Evolutionary conservation across 768 basidiomycete genomes (phyloP), one percentile per base, ranked within the genome.

Genomic region (Pulveroboletus sp.): DNA sequence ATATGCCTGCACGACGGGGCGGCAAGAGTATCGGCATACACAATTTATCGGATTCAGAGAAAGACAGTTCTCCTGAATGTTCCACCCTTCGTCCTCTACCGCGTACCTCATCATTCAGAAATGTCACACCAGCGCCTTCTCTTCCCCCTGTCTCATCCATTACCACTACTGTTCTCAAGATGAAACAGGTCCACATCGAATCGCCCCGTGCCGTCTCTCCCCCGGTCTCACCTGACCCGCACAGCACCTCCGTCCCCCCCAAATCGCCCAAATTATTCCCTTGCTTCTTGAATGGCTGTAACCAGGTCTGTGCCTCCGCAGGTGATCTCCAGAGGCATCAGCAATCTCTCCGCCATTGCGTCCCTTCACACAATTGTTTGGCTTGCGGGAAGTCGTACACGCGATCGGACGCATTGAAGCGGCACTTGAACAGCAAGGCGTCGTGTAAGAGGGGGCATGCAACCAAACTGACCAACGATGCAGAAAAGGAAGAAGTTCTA

Each of bases 361-460:
- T 36, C 2, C 65, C 68, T 6, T 54, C 60, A 5, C 50, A 56
- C 43, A 7, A 5, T 22, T 69, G 66, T 36, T 30, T 57, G 42
- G 60, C 56, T 10, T 67, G 66, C 19, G 42, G 51, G 36, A 62
- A 63, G 53, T 51, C 55, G 5, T 68, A 66, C 49, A 66, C 68
- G 35, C 62, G 66, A 29, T 14, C 49, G 10, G 68, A 68, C 54
- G 68, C 62, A 7, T 51, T 69, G 50, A 68, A 69, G 62, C 57
- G 66, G 55, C 66, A 68, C 45, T 59, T 68, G 14, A 65, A 58
- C 43, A 54, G 51, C 51, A 65, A 63, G 54, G 57, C 46, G 1
- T 43, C 49, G 24, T 69, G 66, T 53, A 68, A 60, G 55, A 58
- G 20, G 43, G 39, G n/a, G 11, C 65, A 66, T 27, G 45, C 43